Percentiles rank a stretch among this genome's conserved stretches.
These are phyloP conservation scores for Rhododendron simsii DNA, from an alignment of 148 eudicot genomes.

Conservation along the genomic window DNA sequence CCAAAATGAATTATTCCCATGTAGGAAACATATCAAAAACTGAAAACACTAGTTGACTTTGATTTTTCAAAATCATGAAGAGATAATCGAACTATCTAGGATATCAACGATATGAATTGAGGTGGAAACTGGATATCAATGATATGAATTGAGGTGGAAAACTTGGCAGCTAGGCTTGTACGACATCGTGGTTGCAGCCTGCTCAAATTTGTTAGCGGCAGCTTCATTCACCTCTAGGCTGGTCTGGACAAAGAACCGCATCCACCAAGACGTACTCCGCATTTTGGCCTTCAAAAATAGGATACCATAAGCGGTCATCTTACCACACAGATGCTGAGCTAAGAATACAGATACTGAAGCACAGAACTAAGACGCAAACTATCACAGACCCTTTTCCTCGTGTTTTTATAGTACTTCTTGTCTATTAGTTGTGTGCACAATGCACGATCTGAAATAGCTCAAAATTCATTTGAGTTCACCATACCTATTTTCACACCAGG, in stretches of 20 bases:
- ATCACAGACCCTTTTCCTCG: not conserved
- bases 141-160: conserved; percentile 35
- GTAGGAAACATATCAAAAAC: not conserved
- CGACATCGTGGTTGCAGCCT: conserved; percentile 26
- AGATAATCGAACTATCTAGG: not conserved
- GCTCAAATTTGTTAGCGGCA: conserved; percentile 29
- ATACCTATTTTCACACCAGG: not conserved
- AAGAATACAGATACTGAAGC: not conserved
- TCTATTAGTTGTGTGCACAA: not conserved
- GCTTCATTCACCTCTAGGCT: conserved; percentile 37
- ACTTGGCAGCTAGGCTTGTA: conserved; percentile 42
- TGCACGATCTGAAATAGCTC: not conserved
- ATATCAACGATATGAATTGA: conserved; percentile 27
- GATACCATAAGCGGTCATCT: not conserved
- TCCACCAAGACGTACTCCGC: conserved; percentile 42
- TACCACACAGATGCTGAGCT: not conserved
- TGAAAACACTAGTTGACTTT: not conserved
- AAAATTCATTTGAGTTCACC: not conserved
- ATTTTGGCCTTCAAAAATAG: conserved; percentile 29
- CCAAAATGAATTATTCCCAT: not conserved
- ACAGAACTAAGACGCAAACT: not conserved
- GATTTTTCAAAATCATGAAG: conserved; percentile 1
- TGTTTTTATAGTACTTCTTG: not conserved
- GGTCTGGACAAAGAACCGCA: conserved; percentile 35
- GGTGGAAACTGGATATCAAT: conserved; percentile 25